Base-by-base conservation (phyloP, 164 flowering plant species). In the Umbilicus rupestris region DNA sequence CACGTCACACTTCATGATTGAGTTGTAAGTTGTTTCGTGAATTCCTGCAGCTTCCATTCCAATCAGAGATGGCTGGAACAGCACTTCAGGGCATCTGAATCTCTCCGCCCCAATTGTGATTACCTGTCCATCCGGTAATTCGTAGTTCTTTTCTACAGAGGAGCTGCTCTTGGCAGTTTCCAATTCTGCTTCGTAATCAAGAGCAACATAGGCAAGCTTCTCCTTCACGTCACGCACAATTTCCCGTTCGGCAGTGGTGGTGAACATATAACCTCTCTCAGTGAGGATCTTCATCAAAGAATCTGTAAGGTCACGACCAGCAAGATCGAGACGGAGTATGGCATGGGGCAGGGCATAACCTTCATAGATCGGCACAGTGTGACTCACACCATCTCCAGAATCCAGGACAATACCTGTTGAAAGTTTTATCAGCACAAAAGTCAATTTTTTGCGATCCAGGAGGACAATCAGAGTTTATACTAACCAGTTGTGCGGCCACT, bases 401-500 rank as follows among this genome's bases (percentile, higher is more conserved):
- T 71, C 74, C 62, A 71, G 50, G 16, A 71, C 73, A 8, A 71
- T 71, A 65, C 73, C 73, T 71, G 15, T 31, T 3, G 2, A n/a
- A 35, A 37, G n/a, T 6, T 19, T 19, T 20, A 63, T 22, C n/a
- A 35, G 10, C 24, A 3, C 7, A 30, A 5, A 2, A 15, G 6
- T n/a, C 5, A 63, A 20, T 39, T 31, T 20, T 0, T 15, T 19
- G n/a, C 19, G 5, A 35, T 44, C 19, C 47, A 44, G n/a, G 4
- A 12, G 15, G n/a, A 44, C 20, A 44, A 44, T 12, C 10, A 19
- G 49, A 35, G n/a, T 7, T 59, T 16, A 15, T 39, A 70, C 64
- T 20, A 55, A 73, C 75, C 75, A 19, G 75, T 73, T 37, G 75
- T 73, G 30, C 75, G 72, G 39, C 75, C 75, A 69, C 75, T 73